Base-by-base conservation (phyloP, 805 yeast genomes). In the Kluyveromyces aestuarii region DNA sequence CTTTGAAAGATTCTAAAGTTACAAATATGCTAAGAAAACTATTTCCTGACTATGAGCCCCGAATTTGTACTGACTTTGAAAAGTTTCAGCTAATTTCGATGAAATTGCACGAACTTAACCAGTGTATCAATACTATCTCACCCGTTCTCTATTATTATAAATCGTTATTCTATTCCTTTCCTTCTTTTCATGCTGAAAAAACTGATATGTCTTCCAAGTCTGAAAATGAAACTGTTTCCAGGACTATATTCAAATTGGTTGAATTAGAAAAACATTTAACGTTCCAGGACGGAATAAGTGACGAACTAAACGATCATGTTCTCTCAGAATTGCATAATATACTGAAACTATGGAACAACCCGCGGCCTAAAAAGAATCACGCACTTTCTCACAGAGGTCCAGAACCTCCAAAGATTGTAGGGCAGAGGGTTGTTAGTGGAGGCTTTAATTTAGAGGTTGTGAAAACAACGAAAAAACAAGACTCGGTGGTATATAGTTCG, bases 361-460 rank as follows among this genome's bases (percentile, higher is more conserved):
- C 10, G 7, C 6, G 8, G 39, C 14, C 27, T 17, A 27, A 19
- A 14, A 37, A 36, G 25, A 10, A 37, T 10, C 7, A 2, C 14
- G 16, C 41, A 10, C 43, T 19, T 19, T 14, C 43, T n/a, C 17
- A 5, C 6, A 35, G 8, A 18, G 27, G 5, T 7, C 21, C 18
- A 2, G 25, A 36, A 17, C 2, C 38, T 33, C 21, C 19, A 9
- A 37, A 27, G 13, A n/a, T 16, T 14, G 19, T 21, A 13, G 25
- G 27, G 13, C 21, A 43, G 16, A 11, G 45, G 27, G 46, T 45
- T 27, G 37, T 40, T 17, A 50, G 49, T 35, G 45, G 47, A 40
- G 63, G 63, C 6, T 50, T 60, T 37, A 53, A 60, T 10, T 42
- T 60, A 11, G 56, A 59, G 44, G 52, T 60, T 14, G 40, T 60